A percentile compares a stretch with the other conserved stretches of the same genome.
Conservation (phyloP, 1,284 basidiomycete genomes). For the Ustilago nuda region DNA sequence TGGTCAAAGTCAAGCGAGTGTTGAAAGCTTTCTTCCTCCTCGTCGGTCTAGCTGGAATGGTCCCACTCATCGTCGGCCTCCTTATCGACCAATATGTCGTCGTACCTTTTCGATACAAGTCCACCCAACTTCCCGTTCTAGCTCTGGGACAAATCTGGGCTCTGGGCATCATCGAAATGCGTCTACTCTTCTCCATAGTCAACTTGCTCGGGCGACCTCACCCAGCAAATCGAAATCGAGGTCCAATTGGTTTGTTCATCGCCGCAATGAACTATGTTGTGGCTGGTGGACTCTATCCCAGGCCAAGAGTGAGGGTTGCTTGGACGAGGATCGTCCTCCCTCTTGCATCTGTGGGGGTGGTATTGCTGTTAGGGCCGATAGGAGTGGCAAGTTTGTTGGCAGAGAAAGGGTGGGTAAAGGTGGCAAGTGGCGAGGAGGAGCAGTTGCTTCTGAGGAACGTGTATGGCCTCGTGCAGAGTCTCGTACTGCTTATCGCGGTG, state of each 20-base stretch:
- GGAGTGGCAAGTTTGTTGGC: conserved; percentile 7
- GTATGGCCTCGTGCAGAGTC: conserved; percentile 22
- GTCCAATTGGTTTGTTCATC: conserved; percentile 9
- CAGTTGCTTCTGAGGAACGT: conserved; percentile 29
- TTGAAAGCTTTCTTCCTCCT: conserved; percentile 33
- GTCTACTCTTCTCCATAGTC: conserved; percentile 22
- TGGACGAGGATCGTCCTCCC: conserved; percentile 33
- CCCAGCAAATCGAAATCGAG: background rate
- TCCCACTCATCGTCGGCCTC: conserved; percentile 45
- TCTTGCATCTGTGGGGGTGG: background rate
- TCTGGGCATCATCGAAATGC: conserved; percentile 37
- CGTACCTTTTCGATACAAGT: conserved; percentile 24
- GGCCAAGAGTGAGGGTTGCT: conserved; percentile 18
- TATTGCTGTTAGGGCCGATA: conserved; percentile 12
- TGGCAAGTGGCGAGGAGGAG: conserved; percentile 14
- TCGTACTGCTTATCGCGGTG: conserved; percentile 2
- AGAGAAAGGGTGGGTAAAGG: background rate
- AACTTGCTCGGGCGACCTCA: conserved; percentile 10
- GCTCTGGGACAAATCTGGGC: conserved; percentile 52
- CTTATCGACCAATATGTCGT: conserved; percentile 49
- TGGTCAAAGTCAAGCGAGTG: conserved; percentile 34
- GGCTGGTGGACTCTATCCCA: conserved; percentile 18
- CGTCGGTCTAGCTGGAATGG: conserved; percentile 17
- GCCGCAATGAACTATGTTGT: conserved; percentile 20
- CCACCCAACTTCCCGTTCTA: conserved; percentile 27